Percentiles rank a stretch among this genome's conserved stretches.
These are phyloP conservation scores for Phytopythium kandeliae DNA, from an alignment of 352 stramenopile species.

Conservation along the genomic window DNA sequence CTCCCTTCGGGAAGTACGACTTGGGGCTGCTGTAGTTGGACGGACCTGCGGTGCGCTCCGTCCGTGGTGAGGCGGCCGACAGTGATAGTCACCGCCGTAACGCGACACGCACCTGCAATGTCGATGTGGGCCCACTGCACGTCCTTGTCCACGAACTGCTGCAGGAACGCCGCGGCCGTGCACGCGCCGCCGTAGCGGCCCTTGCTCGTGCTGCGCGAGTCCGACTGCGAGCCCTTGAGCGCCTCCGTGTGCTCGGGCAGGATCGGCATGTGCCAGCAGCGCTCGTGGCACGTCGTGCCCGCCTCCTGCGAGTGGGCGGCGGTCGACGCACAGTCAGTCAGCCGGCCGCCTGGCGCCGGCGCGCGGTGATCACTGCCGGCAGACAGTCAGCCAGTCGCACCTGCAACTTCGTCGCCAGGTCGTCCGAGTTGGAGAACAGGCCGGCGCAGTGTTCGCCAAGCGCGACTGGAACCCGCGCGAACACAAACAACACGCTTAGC, in stretches of 20 bases:
- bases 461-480: too few relatives aligned
- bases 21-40: constrained; percentile 77
- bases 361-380: too few relatives aligned
- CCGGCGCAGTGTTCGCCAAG: constrained; percentile 87
- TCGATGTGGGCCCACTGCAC: constrained; percentile 89
- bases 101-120: constrained; percentile 52
- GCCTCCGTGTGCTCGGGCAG: constrained; percentile 76
- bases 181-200: constrained; percentile 74
- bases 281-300: constrained; percentile 66
- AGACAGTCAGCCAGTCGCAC: constrained; percentile 10
- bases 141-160: constrained; percentile 85
- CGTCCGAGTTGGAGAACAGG: constrained; percentile 91
- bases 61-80: constrained; percentile 1
- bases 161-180: constrained; percentile 84
- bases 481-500: too few relatives aligned
- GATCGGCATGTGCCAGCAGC: constrained; percentile 88
- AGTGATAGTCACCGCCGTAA: background rate
- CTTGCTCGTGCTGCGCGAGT: constrained; percentile 76
- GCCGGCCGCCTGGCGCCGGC: too few relatives aligned
- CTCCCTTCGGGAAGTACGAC: constrained; percentile 83
- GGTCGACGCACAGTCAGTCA: too few relatives aligned
- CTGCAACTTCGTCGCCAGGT: constrained; percentile 62
- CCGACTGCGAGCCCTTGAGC: constrained; percentile 76
- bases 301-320: constrained; percentile 42
- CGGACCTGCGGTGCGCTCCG: constrained; percentile 15